Conservation (phyloP, 495 filamentous ascomycete species). For the Halenospora varia region DNA sequence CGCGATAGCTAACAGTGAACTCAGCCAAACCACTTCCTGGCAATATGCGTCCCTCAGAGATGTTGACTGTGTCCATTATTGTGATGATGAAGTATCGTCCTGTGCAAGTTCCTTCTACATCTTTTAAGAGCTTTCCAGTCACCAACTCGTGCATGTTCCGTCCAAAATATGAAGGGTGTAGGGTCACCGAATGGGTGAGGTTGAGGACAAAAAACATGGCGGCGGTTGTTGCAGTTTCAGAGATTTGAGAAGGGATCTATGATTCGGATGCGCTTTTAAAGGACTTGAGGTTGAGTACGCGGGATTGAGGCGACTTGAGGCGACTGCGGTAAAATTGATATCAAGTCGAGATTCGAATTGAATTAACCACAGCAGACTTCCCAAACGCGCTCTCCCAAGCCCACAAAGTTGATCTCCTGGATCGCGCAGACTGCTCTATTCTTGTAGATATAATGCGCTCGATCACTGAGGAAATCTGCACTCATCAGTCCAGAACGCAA, state of each 20-base stretch:
- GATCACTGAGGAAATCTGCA: slow-evolving; percentile 20
- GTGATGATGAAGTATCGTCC: slow-evolving; percentile 94
- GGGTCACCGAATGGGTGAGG: slow-evolving; percentile 84
- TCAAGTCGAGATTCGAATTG: not conserved
- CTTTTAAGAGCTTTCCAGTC: slow-evolving; percentile 76
- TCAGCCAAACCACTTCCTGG: slow-evolving; percentile 86
- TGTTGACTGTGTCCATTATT: slow-evolving; percentile 89
- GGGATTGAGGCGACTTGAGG: too few relatives aligned
- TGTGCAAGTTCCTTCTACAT: slow-evolving; percentile 90
- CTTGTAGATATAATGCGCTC: slow-evolving; percentile 21
- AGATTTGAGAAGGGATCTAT: not conserved
- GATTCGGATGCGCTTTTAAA: too few relatives aligned
- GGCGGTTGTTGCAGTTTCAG: not conserved
- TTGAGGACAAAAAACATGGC: slow-evolving; percentile 98
- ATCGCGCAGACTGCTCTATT: slow-evolving; percentile 8
- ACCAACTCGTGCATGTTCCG: slow-evolving; percentile 86
- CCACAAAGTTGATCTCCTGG: slow-evolving; percentile 14
- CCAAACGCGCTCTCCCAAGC: slow-evolving; percentile 17
- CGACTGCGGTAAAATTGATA: slow-evolving; percentile 2
- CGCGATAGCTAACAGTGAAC: slow-evolving; percentile 91
- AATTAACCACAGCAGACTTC: slow-evolving; percentile 11
- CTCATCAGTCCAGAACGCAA: slow-evolving; percentile 25
- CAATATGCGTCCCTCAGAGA: slow-evolving; percentile 87
- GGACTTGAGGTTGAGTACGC: not conserved
- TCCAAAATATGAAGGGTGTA: slow-evolving; percentile 96